Conservation (phyloP, 495 filamentous ascomycete species). For the Trichocladium uniseriatum region DNA sequence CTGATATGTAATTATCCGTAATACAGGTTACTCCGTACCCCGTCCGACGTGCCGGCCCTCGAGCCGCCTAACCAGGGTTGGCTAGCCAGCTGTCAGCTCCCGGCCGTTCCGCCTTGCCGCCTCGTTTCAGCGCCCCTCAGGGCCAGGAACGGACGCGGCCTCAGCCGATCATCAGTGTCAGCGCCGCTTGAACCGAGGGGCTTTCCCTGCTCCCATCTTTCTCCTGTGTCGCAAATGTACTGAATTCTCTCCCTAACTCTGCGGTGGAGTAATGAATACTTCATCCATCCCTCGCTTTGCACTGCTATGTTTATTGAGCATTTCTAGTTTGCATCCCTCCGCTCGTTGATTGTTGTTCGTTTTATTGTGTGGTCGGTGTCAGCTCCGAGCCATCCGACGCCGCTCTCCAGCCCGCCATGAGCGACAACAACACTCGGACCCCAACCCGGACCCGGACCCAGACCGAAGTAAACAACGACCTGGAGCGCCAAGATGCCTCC, state of each 20-base stretch:
- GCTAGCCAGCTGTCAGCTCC: no score
- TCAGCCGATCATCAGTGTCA: neutral
- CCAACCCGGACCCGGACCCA: neutral
- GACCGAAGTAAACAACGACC: neutral
- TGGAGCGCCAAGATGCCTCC: constrained; percentile 1
- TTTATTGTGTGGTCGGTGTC: no score
- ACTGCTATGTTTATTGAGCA: neutral
- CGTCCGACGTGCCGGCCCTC: no score
- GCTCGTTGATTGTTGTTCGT: no score
- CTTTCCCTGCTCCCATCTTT: neutral
- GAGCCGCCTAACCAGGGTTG: neutral
- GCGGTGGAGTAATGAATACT: neutral
- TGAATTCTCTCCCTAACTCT: neutral
- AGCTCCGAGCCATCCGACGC: neutral
- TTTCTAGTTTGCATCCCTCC: neutral
- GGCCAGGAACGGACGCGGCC: neutral
- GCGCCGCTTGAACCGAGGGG: no score
- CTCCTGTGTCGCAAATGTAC: neutral
- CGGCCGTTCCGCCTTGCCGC: neutral
- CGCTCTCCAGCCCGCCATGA: neutral
- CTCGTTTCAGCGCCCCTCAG: neutral
- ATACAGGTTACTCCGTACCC: no score
- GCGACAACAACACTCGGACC: constrained; percentile 1
- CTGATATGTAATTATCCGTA: no score
- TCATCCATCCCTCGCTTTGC: neutral